These are phyloP conservation scores for Wickerhamiella kurtzmanii DNA, from an alignment of 805 yeast species.

Conservation along the genomic window DNA sequence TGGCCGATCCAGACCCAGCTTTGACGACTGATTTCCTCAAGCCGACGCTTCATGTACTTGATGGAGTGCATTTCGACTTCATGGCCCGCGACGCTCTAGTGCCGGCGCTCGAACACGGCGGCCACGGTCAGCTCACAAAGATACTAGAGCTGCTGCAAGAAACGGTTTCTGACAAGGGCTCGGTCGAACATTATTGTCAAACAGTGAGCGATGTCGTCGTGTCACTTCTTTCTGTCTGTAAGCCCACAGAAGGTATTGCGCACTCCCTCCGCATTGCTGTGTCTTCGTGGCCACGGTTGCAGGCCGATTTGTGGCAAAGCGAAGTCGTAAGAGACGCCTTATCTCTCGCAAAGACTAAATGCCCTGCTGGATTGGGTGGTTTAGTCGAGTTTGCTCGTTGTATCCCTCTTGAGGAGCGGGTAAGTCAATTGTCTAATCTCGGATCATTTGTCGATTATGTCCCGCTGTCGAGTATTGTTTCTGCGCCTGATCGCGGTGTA, in stretches of 20 bases:
- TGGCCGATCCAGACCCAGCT: constrained; percentile 14
- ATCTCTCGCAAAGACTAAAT: constrained; percentile 52
- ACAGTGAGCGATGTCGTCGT: constrained; percentile 19
- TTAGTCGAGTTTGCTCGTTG: constrained; percentile 42
- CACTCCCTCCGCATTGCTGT: constrained; percentile 32
- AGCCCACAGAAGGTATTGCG: constrained; percentile 13
- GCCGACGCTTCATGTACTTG: constrained; percentile 2
- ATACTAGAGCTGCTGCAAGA: neutral
- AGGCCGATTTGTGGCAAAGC: constrained; percentile 35
- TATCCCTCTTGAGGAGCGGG: neutral
- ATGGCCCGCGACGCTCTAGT: constrained; percentile 5
- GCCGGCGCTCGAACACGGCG: constrained; percentile 4
- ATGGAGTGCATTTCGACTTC: constrained; percentile 4
- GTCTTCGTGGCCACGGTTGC: constrained; percentile 32
- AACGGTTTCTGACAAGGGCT: neutral
- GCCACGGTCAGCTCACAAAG: neutral
- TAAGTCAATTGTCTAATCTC: constrained; percentile 30
- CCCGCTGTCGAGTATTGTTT: neutral
- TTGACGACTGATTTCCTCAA: neutral
- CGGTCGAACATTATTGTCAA: constrained; percentile 9
- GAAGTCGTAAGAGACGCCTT: constrained; percentile 34
- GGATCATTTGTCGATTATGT: neutral
- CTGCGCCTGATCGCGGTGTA: neutral
- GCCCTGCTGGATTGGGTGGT: constrained; percentile 52
- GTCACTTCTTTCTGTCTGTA: constrained; percentile 7